Percentiles rank a stretch among this genome's conserved stretches.
Conservation (phyloP, 805 yeast genomes). For the Ascoidea rubescens region DNA sequence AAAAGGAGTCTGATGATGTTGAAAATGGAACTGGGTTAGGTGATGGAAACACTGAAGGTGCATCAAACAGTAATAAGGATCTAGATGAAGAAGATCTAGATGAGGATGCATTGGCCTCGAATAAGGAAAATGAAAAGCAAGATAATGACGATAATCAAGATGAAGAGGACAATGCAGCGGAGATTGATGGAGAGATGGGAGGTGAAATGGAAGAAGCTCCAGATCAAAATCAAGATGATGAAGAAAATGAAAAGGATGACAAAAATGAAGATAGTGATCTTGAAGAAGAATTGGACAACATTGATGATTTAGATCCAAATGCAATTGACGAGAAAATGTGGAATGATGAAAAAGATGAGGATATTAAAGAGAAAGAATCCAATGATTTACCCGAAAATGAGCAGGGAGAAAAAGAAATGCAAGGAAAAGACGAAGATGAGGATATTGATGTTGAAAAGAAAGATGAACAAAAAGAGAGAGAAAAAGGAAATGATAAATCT, state of each 20-base stretch:
- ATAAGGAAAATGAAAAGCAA: constrained; percentile 51
- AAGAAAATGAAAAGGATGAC: constrained; percentile 28
- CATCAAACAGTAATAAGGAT: constrained; percentile 69
- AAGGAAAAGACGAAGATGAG: constrained; percentile 26
- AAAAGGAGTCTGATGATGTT: constrained; percentile 43
- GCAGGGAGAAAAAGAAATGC: constrained; percentile 37
- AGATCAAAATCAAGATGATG: constrained; percentile 46
- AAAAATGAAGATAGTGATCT: constrained; percentile 48
- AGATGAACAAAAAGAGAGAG: constrained; percentile 16
- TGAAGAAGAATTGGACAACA: constrained; percentile 81
- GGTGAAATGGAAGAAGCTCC: constrained; percentile 78
- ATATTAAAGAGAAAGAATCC: constrained; percentile 69
- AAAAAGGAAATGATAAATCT: constrained; percentile 20
- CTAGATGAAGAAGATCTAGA: constrained; percentile 47
- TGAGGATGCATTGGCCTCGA: constrained; percentile 51
- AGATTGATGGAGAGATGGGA: constrained; percentile 94
- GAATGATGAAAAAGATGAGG: constrained; percentile 80
- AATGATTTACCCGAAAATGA: constrained; percentile 53
- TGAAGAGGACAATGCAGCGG: constrained; percentile 81
- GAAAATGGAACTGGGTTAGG: constrained; percentile 90
- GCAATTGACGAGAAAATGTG: constrained; percentile 96
- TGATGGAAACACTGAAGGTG: constrained; percentile 76
- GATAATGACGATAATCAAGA: constrained; percentile 34
- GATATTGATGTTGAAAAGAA: constrained; percentile 18
- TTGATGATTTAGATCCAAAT: constrained; percentile 85